Conservation (phyloP, 345 rosid genomes). For the Eucalyptus fibrosa region DNA sequence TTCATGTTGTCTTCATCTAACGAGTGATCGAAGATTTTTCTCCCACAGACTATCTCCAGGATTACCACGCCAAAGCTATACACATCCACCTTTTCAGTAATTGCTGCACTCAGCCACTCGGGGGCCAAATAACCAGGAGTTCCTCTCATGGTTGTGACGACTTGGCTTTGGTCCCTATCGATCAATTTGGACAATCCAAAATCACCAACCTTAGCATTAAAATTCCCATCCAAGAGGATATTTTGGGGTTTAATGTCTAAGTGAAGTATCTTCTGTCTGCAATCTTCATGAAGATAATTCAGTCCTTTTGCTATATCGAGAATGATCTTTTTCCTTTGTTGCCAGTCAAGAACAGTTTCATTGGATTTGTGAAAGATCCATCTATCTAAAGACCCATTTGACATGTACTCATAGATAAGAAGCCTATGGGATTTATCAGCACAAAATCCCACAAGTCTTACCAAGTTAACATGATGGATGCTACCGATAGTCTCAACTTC, state of each 20-base stretch:
- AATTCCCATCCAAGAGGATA: slow-evolving; percentile 5
- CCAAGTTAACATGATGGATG: slow-evolving; percentile 18
- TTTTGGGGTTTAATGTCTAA: slow-evolving; percentile 12
- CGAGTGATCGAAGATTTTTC: slow-evolving; percentile 1
- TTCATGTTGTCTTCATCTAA: slow-evolving; percentile 1
- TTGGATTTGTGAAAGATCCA: slow-evolving; percentile 5
- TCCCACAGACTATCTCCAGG: slow-evolving; percentile 13
- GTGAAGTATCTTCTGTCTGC: slow-evolving; percentile 12
- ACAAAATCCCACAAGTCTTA: slow-evolving; percentile 16
- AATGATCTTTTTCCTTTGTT: slow-evolving; percentile 12
- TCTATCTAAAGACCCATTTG: slow-evolving; percentile 7
- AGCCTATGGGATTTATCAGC: slow-evolving; percentile 10
- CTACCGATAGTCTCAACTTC: slow-evolving; percentile 14
- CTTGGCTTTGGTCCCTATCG: slow-evolving; percentile 1
- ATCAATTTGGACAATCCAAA: slow-evolving; percentile 8
- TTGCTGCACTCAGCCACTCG: background rate
- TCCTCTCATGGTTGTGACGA: background rate
- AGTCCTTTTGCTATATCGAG: slow-evolving; percentile 14
- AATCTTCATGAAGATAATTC: slow-evolving; percentile 16
- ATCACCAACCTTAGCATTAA: slow-evolving; percentile 8
- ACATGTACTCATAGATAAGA: slow-evolving; percentile 16
- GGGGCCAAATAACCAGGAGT: slow-evolving; percentile 9
- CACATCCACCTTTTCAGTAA: slow-evolving; percentile 6
- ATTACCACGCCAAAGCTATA: slow-evolving; percentile 17
- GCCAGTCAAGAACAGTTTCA: slow-evolving; percentile 1